Base-by-base conservation (phyloP, 192 early-diverging fungal species). In the Coemansia biformis region DNA sequence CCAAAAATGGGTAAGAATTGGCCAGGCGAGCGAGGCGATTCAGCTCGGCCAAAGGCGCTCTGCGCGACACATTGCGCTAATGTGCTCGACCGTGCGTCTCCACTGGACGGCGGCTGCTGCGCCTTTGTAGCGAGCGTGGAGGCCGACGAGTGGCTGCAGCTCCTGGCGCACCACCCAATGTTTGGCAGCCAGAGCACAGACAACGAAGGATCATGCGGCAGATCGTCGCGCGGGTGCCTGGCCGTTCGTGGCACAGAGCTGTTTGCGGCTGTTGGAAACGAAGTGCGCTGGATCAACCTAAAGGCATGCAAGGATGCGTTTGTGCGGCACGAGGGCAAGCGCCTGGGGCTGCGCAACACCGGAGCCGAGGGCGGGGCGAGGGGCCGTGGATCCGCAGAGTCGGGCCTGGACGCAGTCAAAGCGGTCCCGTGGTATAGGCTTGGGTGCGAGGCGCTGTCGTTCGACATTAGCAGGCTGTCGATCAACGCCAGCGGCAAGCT, bases 271-370 rank as follows among this genome's bases (percentile, higher is more conserved):
- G 67, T 84, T 1, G 76, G 80, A 0, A 43, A 48, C 23, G 70
- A 79, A 28, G 66, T 86, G 36, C 74, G 84, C n/a, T 69, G 73
- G 41, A 66, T 83, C 32, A 82, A 66, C 35, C 63, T 86, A 4
- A 79, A 69, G 35, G 77, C 77, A 8, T 77, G 80, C 47, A 86
- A 86, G 39, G 77, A 80, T 43, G 61, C 78, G 10, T 83, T 75
- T 51, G 68, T 81, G 33, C 60, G 70, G 44, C 52, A 43, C 22
- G 69, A 73, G 32, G 54, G 53, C 41, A 51, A 45, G 38, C 61
- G 62, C 8, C 23, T 65, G 40, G 58, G 63, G 11, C 35, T 56
- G 19, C 45, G 47, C 26, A 32, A 39, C 26, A 28, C 47, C 6
- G 26, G 22, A 7, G 14, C 0, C 28, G 43, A 45, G 31, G 18